Conservation (phyloP, 352 stramenopile species). For the Globisporangium camurandrum region DNA sequence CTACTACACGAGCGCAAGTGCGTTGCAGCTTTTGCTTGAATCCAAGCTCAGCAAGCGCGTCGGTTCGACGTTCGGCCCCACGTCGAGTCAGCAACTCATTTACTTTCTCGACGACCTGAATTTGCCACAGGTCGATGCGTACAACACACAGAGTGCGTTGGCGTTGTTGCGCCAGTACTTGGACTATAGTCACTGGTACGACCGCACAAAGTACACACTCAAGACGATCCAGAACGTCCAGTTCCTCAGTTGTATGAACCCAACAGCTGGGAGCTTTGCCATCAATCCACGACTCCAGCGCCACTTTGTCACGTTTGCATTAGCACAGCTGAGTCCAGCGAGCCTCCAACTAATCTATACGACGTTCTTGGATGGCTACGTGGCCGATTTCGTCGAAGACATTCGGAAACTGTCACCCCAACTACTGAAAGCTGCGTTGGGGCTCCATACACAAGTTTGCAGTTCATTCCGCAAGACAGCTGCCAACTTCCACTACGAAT, state of each 20-base stretch:
- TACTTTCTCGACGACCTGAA: conserved; percentile 97
- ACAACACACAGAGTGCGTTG: conserved; percentile 92
- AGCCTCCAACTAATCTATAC: conserved; percentile 93
- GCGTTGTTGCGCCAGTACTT: conserved; percentile 93
- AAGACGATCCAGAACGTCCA: conserved; percentile 94
- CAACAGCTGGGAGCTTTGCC: conserved; percentile 87
- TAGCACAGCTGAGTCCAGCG: conserved; percentile 77
- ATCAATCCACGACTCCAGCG: conserved; percentile 93
- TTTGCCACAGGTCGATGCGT: conserved; percentile 90
- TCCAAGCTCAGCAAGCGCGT: conserved; percentile 89
- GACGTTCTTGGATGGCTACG: conserved; percentile 92
- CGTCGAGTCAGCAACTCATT: conserved; percentile 76
- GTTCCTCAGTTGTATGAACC: conserved; percentile 94
- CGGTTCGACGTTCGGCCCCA: conserved; percentile 71
- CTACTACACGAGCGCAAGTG: conserved; percentile 67
- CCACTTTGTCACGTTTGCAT: conserved; percentile 94
- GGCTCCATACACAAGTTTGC: conserved; percentile 80
- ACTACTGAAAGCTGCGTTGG: conserved; percentile 84
- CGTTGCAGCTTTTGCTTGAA: conserved; percentile 80
- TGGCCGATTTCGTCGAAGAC: conserved; percentile 91
- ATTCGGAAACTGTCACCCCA: conserved; percentile 82
- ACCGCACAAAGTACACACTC: conserved; percentile 87
- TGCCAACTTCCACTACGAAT: conserved; percentile 96
- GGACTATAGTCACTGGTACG: conserved; percentile 94
- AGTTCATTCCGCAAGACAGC: conserved; percentile 89